phyloP scores from a whole-genome alignment of 768 basidiomycete species.

The Leccinum rimulosum region DNA sequence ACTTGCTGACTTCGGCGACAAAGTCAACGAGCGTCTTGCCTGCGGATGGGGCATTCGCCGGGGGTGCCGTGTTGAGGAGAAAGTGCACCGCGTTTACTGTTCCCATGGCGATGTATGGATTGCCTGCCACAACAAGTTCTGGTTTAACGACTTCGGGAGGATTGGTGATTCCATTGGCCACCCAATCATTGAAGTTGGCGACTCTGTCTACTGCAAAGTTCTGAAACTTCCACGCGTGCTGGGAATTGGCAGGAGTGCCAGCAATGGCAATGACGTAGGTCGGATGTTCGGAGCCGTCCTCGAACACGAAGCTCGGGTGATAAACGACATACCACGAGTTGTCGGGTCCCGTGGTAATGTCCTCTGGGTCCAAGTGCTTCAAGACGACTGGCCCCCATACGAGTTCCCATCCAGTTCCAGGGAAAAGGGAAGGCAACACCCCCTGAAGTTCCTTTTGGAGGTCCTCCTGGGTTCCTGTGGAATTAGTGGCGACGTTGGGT shows the following conservation, averaged over 20 bases:
- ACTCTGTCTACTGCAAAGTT: conserved; percentile 8
- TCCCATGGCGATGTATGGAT: conserved; percentile 5
- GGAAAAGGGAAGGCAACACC: background rate
- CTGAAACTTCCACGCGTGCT: background rate
- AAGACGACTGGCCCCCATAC: conserved; percentile 14
- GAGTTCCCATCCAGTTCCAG: conserved; percentile 2
- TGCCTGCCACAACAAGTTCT: background rate
- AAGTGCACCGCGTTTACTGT: background rate
- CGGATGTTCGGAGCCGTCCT: background rate
- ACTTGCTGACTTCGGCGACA: background rate
- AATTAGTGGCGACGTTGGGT: background rate
- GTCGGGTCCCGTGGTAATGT: conserved; percentile 1
- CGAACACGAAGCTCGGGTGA: background rate
- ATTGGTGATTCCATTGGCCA: background rate
- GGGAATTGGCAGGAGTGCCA: background rate
- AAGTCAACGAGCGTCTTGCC: conserved; percentile 4
- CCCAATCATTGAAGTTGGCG: conserved; percentile 10
- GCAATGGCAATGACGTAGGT: conserved; percentile 16
- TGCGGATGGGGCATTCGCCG: background rate
- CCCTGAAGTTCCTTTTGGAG: background rate
- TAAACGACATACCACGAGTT: conserved; percentile 15
- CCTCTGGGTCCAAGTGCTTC: background rate
- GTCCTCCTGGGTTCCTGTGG: background rate
- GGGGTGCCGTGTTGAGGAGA: conserved; percentile 1
- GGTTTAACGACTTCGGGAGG: background rate